Base-by-base conservation (phyloP, 768 basidiomycete species). In the Hypsizygus marmoreus region DNA sequence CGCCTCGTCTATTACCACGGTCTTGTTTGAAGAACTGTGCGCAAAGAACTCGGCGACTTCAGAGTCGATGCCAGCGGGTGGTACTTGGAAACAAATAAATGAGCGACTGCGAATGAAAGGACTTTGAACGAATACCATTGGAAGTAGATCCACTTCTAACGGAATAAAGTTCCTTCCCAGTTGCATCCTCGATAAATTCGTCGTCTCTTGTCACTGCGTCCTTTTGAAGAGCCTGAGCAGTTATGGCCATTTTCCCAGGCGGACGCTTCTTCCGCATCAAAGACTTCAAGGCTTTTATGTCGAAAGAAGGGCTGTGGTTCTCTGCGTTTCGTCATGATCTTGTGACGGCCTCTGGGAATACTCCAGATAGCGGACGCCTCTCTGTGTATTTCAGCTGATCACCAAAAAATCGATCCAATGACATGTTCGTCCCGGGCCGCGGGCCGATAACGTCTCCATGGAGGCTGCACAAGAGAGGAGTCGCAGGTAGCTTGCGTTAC, bases 21-120 rank as follows among this genome's bases (percentile, higher is more conserved):
- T 53, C 29, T 64, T 58, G 3, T 55, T 40, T 9, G 41, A 43
- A 19, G 56, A 43, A 6, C 56, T 52, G 40, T 67, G 56, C 6
- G 69, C 67, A 41, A 75, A 72, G 56, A 76, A 76, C 13, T 71
- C 58, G 2, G 73, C 73, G 10, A 76, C 69, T 58, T 75, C 74
- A n/a, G 68, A 60, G 50, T 75, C 73, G 37, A 75, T 74, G 16
- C 73, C 72, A 20, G 45, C 43, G 2, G 58, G 53, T 31, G 55
- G 55, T 28, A 40, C 54, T 49, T 19, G 16, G 29, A 36, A 19
- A 51, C n/a, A n/a, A n/a, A 28, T 44, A 26, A 28, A 43, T 45
- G 12, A 36, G 25, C 29, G 9, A 26, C 11, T 20, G 19, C 9
- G 24, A 25, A 19, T 35, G 10, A 14, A 28, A 23, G 14, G 31